These are phyloP conservation scores for Sarocladium oryzae DNA, from an alignment of 2,329 filamentous ascomycete species.

Conservation along the genomic window DNA sequence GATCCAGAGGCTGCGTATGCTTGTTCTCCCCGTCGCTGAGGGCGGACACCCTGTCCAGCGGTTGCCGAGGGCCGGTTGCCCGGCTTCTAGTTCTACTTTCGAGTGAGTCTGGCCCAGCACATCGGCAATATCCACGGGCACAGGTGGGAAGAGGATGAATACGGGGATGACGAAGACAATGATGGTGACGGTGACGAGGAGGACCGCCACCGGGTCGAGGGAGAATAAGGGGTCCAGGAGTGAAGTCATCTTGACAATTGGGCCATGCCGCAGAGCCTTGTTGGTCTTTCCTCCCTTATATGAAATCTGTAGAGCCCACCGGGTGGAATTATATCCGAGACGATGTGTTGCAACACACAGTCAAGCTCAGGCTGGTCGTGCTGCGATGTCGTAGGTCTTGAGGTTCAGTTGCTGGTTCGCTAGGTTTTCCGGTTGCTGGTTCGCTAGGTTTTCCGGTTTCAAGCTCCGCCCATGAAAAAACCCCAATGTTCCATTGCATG, in stretches of 20 bases:
- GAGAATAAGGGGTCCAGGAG: constrained; percentile 17
- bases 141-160: constrained; percentile 47
- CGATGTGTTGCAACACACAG: too few relatives aligned
- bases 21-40: constrained; percentile 7
- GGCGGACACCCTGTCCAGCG: constrained; percentile 10
- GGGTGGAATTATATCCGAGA: too few relatives aligned
- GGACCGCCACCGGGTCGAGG: constrained; percentile 25
- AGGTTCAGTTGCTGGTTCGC: too few relatives aligned
- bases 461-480: too few relatives aligned
- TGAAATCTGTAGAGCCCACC: too few relatives aligned
- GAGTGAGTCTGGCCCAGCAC: constrained; percentile 49
- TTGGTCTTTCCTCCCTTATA: too few relatives aligned
- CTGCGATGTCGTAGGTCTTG: too few relatives aligned
- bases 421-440: too few relatives aligned
- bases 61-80: constrained; percentile 30
- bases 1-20: constrained; percentile 61
- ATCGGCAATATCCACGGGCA: constrained; percentile 45
- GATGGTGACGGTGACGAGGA: constrained; percentile 38
- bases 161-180: constrained; percentile 47
- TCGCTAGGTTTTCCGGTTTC: too few relatives aligned
- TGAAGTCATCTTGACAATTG: constrained; percentile 15
- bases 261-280: too few relatives aligned
- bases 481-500: too few relatives aligned
- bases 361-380: too few relatives aligned
- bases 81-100: constrained; percentile 34